A percentile compares a stretch with the other conserved stretches of the same genome.
These are phyloP conservation scores for Phoenix dactylifera DNA, from an alignment of 176 grass and related monocot species.

Conservation along the genomic window DNA sequence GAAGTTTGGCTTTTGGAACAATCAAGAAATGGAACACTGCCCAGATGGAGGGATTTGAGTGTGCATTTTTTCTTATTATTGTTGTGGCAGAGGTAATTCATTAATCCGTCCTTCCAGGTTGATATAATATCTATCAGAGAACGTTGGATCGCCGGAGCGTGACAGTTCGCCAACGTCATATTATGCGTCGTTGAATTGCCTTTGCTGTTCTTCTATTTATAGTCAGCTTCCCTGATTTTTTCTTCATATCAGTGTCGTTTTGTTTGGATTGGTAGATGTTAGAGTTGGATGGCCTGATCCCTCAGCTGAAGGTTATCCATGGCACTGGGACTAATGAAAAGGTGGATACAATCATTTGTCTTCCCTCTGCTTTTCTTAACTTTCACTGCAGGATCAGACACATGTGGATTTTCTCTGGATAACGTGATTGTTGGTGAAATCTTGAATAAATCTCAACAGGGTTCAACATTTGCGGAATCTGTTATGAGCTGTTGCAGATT, in stretches of 20 bases:
- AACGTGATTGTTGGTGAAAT: too few species aligned
- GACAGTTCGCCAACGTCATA: conserved; percentile 50
- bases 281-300: conserved; percentile 61
- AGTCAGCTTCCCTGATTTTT: background rate
- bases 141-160: conserved; percentile 17
- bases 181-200: conserved; percentile 59
- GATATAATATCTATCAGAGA: background rate
- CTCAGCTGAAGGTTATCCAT: conserved; percentile 65
- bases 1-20: too few species aligned
- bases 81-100: too few species aligned
- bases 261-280: conserved; percentile 43
- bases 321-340: conserved; percentile 89
- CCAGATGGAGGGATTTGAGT: too few species aligned
- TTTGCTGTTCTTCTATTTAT: conserved; percentile 26
- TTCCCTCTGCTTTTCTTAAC: background rate
- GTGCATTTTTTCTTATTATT: too few species aligned
- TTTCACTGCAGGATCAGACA: too few species aligned
- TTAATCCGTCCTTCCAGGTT: too few species aligned
- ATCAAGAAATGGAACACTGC: too few species aligned
- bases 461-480: conserved; percentile 83
- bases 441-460: conserved; percentile 11
- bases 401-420: too few species aligned
- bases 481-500: conserved; percentile 74
- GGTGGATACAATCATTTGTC: conserved; percentile 20
- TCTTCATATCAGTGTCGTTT: background rate